Base-by-base conservation (phyloP, 2,329 filamentous ascomycete species). In the Cytospora piceicola region DNA sequence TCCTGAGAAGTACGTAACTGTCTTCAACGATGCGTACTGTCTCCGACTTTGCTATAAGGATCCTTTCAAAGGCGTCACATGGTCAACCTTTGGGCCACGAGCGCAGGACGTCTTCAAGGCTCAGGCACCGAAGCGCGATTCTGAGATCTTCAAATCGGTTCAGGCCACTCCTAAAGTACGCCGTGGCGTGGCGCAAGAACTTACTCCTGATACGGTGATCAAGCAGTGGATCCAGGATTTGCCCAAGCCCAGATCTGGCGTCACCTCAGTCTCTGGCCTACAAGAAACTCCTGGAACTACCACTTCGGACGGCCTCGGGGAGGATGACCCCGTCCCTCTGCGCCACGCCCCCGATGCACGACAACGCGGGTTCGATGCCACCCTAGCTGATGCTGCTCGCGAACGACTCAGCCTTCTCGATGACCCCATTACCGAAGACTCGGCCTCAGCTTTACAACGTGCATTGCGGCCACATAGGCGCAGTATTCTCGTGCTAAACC, bases 41-140 rank as follows among this genome's bases (percentile, higher is more conserved):
- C 71, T 76, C 6, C 72, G 75, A 0, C 70, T 74, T 36, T 75
- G 73, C 55, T 27, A 51, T 2, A 70, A 67, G 15, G 67, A 70
- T 15, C 69, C 55, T 11, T 56, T 60, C 11, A 58, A 55, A 55
- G 49, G 54, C 55, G 8, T 49, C 20, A 11, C 66, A 65, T 60
- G 55, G 58, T 72, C 32, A 64, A 62, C 69, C 2, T 73, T 72
- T 27, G 72, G 71, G 5, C 72, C 71, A n/a, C 61, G 58, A 6
- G 65, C 60, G 14, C 32, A 42, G 14, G 69, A 68, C 11, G 63
- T 69, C 9, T 72, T 73, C 58, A 20, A 34, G 2, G 42, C 54
- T 1, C 36, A 51, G 3, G 6, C 59, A 30, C 69, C 68, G 2
- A 66, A 58, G 8, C 66, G 54, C 17, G 61, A 42, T 49, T 68